These are phyloP conservation scores for Fusarium continuum DNA, from an alignment of 2,329 filamentous ascomycete species.

Conservation along the genomic window DNA sequence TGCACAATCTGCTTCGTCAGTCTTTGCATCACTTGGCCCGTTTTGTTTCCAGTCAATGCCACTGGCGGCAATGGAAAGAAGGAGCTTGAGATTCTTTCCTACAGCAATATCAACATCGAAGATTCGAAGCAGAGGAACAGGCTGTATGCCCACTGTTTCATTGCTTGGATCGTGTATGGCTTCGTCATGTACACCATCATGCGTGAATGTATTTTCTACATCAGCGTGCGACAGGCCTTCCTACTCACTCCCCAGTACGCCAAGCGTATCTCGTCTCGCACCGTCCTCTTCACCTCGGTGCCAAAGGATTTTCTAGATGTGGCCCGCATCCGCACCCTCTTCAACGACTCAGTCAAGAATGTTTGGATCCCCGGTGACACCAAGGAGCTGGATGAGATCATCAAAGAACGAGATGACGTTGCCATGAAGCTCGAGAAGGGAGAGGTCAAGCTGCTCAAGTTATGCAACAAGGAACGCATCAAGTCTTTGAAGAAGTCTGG, in stretches of 20 bases:
- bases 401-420: constrained; percentile 77
- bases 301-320: constrained; percentile 80
- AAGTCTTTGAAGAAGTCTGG: constrained; percentile 49
- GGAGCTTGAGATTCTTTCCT: constrained; percentile 66
- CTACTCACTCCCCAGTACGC: constrained; percentile 85
- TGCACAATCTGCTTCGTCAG: constrained; percentile 83
- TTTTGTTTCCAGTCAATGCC: constrained; percentile 84
- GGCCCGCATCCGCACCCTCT: constrained; percentile 76
- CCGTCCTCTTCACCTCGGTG: constrained; percentile 91
- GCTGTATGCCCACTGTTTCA: constrained; percentile 82
- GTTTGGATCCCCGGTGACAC: constrained; percentile 85
- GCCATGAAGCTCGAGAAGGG: constrained; percentile 83
- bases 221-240: constrained; percentile 94
- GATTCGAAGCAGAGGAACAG: constrained; percentile 62
- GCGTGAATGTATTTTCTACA: constrained; percentile 90
- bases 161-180: constrained; percentile 84
- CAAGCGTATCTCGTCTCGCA: constrained; percentile 86
- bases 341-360: constrained; percentile 80
- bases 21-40: constrained; percentile 82
- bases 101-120: constrained; percentile 56
- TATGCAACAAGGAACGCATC: constrained; percentile 54
- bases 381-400: constrained; percentile 77
- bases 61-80: constrained; percentile 73
- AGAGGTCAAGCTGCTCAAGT: constrained; percentile 82
- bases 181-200: constrained; percentile 92